Base-by-base conservation (phyloP, 2,329 filamentous ascomycete genomes). In the Neofusicoccum umdonicola region DNA sequence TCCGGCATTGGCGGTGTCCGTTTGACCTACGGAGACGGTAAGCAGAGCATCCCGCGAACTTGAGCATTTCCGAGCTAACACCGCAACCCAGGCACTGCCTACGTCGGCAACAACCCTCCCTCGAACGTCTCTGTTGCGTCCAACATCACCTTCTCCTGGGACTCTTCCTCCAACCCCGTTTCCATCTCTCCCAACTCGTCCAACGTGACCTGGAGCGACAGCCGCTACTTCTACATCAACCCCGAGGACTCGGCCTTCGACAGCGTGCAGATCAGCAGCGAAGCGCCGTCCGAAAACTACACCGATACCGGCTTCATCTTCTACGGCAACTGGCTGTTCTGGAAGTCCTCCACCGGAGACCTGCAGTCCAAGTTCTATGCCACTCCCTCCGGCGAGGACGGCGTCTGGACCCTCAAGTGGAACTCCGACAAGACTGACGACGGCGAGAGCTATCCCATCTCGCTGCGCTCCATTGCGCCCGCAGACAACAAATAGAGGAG, bases 261-360 rank as follows among this genome's bases (percentile, higher is more conserved):
- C 41, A 50, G 50, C 41, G 51, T 64, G 17, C 52, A 47, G 52
- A 45, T 64, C 52, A 37, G 17, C 35, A 34, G 15, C 42, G 17
- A 41, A n/a, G 44, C 41, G 6, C 61, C 61, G 1, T 45, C 48
- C 22, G 52, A 64, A 13, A 22, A 34, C 52, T 64, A 64, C 44
- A 64, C 62, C 42, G 44, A 58, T 44, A 58, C 51, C 8, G 62
- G 62, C 22, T 64, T 57, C 44, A 9, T 64, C 51, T 64, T 64
- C 41, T 64, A 57, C 51, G 51, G 62, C 42, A 48, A 57, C 42
- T 57, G 41, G 50, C 62, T 64, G 27, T 57, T 64, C 50, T 58
- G 62, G 62, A 56, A 57, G 50, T 52, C 41, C 17, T 19, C 22
- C 35, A 4, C 19, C 12, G 62, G 62, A 51, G 22, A 13, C 11